These are phyloP conservation scores for Mortierella sp. DNA, from an alignment of 371 early-diverging fungal species.

Conservation along the genomic window DNA sequence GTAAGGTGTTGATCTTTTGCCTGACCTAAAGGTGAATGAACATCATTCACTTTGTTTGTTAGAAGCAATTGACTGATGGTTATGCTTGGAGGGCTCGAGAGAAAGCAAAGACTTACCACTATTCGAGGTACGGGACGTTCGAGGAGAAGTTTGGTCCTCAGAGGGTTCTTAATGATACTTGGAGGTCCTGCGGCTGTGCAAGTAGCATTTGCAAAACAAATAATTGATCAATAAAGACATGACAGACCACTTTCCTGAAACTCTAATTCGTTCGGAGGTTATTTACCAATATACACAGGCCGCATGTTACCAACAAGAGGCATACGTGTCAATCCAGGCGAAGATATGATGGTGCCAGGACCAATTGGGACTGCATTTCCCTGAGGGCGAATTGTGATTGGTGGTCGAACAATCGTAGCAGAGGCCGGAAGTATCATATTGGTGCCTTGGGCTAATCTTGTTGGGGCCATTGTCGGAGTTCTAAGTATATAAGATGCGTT, in stretches of 20 bases:
- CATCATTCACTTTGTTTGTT: no score
- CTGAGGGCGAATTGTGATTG: constrained; percentile 29
- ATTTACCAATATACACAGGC: constrained; percentile 40
- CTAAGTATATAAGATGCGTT: constrained; percentile 17
- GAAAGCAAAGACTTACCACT: constrained; percentile 16
- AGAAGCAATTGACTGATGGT: neutral
- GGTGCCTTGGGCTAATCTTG: constrained; percentile 11
- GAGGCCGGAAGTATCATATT: constrained; percentile 6
- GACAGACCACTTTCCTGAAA: neutral
- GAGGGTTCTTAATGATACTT: constrained; percentile 40
- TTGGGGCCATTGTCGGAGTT: constrained; percentile 24
- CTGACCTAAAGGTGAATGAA: constrained; percentile 19
- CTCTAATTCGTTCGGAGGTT: neutral
- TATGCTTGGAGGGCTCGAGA: no score
- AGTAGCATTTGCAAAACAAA: neutral
- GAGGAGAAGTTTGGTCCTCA: constrained; percentile 40
- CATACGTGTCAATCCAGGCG: constrained; percentile 36
- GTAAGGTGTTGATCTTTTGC: constrained; percentile 42
- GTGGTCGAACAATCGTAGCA: constrained; percentile 29
- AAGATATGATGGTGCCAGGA: constrained; percentile 19
- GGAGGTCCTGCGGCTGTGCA: constrained; percentile 49
- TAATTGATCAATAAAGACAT: neutral
- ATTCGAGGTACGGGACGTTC: constrained; percentile 51
- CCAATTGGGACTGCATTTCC: constrained; percentile 20
- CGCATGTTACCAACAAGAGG: constrained; percentile 24